A percentile compares a stretch with the other conserved stretches of the same genome.
These are phyloP conservation scores for Neopestalotiopsis clavispora DNA, from an alignment of 2,329 filamentous ascomycete genomes.

Conservation along the genomic window DNA sequence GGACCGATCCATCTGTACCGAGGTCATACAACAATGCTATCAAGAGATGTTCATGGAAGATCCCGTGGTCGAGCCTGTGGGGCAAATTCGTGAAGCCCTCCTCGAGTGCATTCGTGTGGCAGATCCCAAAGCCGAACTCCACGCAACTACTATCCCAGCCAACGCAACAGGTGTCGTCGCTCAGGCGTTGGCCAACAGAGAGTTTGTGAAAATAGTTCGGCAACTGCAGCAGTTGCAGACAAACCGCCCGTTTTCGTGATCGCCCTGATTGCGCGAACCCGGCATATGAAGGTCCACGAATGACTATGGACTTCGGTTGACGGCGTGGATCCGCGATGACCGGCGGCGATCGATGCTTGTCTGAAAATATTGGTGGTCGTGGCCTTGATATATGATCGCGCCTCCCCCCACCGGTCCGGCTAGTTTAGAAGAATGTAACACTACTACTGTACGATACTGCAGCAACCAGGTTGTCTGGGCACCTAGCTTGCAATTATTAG, in stretches of 20 bases:
- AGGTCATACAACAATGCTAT: slow-evolving; percentile 57
- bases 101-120: slow-evolving; percentile 59
- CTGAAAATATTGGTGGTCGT: not conserved
- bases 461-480: not conserved
- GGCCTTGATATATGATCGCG: not conserved
- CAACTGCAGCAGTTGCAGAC: slow-evolving; percentile 22
- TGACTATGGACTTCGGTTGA: not conserved
- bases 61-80: slow-evolving; percentile 50
- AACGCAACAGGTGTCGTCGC: slow-evolving; percentile 13
- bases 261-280: not conserved
- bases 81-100: slow-evolving; percentile 51
- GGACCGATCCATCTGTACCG: slow-evolving; percentile 48
- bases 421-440: slow-evolving; percentile 6
- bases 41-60: slow-evolving; percentile 63
- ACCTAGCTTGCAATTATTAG: not conserved
- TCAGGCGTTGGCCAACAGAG: slow-evolving; percentile 25
- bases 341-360: slow-evolving; percentile 5
- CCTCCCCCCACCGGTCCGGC: not conserved
- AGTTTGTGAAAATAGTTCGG: slow-evolving; percentile 37
- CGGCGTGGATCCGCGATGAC: slow-evolving; percentile 11
- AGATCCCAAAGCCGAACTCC: slow-evolving; percentile 52
- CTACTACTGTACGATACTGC: slow-evolving; percentile 8
- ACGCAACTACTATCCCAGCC: slow-evolving; percentile 30
- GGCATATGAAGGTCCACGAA: not conserved
- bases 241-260: not conserved